Evolutionary conservation across 1,284 basidiomycete genomes (phyloP).

Genomic region (Tilletiaria anomala): DNA sequence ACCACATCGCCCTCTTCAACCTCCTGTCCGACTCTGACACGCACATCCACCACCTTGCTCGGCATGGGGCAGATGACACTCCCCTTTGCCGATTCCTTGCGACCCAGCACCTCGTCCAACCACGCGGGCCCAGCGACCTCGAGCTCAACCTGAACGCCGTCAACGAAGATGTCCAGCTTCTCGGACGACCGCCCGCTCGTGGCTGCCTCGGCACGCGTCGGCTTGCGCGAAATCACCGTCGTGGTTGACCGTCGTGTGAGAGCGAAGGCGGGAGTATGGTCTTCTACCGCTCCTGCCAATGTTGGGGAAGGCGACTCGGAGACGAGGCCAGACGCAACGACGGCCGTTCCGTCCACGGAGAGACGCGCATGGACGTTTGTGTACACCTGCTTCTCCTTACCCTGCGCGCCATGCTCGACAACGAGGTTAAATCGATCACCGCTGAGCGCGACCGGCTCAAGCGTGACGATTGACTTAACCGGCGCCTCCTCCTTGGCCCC

Average conservation of each 20-base stretch:
- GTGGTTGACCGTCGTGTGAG: not conserved
- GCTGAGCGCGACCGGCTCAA: too few relatives aligned
- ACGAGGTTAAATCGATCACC: too few relatives aligned
- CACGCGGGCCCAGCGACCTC: slow-evolving; percentile 10
- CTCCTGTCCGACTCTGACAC: slow-evolving; percentile 56
- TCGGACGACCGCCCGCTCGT: not conserved
- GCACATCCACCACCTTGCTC: slow-evolving; percentile 53
- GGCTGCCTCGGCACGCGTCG: not conserved
- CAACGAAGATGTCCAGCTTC: not conserved
- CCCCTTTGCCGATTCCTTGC: not conserved
- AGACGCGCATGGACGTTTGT: too few relatives aligned
- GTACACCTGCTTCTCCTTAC: too few relatives aligned
- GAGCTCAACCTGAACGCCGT: slow-evolving; percentile 4
- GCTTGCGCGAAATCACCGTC: not conserved
- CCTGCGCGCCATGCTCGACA: too few relatives aligned
- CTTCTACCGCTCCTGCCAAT: not conserved
- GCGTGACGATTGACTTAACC: too few relatives aligned
- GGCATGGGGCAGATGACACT: slow-evolving; percentile 13
- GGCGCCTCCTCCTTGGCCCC: too few relatives aligned
- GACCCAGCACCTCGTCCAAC: slow-evolving; percentile 5
- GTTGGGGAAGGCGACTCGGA: not conserved
- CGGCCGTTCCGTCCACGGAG: too few relatives aligned
- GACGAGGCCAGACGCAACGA: not conserved
- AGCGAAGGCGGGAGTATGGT: not conserved
- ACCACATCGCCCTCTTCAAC: slow-evolving; percentile 68